phyloP scores from a whole-genome alignment of 2,329 filamentous ascomycete species.

The Cytospora mali region DNA sequence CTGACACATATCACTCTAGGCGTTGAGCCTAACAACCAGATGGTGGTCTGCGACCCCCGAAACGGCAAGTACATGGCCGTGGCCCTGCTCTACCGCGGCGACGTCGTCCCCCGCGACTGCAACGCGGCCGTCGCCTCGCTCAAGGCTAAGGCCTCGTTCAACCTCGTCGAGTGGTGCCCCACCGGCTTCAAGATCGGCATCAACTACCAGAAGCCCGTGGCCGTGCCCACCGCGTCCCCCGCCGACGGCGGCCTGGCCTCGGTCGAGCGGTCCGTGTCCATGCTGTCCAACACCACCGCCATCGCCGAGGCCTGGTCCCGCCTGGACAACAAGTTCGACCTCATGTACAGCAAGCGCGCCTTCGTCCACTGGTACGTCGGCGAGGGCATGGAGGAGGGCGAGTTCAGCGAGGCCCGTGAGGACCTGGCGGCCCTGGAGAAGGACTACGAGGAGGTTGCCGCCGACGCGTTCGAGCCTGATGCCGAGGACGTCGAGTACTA shows the following conservation, averaged over 20 bases:
- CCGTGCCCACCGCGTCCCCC: slow-evolving; percentile 55
- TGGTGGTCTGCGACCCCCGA: slow-evolving; percentile 74
- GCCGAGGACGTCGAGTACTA: slow-evolving; percentile 81
- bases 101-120: slow-evolving; percentile 72
- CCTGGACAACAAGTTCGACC: slow-evolving; percentile 74
- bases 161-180: slow-evolving; percentile 75
- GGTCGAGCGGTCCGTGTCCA: slow-evolving; percentile 66
- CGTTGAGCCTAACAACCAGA: slow-evolving; percentile 79
- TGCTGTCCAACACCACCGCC: slow-evolving; percentile 76
- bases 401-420: slow-evolving; percentile 86
- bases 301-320: slow-evolving; percentile 75
- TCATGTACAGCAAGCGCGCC: slow-evolving; percentile 78
- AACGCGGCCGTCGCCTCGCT: slow-evolving; percentile 66
- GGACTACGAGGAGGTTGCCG: slow-evolving; percentile 84
- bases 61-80: slow-evolving; percentile 80
- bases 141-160: slow-evolving; percentile 73
- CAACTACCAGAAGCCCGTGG: slow-evolving; percentile 70
- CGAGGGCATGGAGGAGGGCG: slow-evolving; percentile 90
- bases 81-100: slow-evolving; percentile 71
- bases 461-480: slow-evolving; percentile 67
- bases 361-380: slow-evolving; percentile 83
- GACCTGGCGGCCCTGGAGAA: slow-evolving; percentile 83
- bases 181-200: slow-evolving; percentile 77
- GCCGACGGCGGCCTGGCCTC: slow-evolving; percentile 61
- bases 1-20: slow-evolving; percentile 48